Evolutionary conservation across 495 filamentous ascomycete species (phyloP).

Genomic region (Neurospora sp.): DNA sequence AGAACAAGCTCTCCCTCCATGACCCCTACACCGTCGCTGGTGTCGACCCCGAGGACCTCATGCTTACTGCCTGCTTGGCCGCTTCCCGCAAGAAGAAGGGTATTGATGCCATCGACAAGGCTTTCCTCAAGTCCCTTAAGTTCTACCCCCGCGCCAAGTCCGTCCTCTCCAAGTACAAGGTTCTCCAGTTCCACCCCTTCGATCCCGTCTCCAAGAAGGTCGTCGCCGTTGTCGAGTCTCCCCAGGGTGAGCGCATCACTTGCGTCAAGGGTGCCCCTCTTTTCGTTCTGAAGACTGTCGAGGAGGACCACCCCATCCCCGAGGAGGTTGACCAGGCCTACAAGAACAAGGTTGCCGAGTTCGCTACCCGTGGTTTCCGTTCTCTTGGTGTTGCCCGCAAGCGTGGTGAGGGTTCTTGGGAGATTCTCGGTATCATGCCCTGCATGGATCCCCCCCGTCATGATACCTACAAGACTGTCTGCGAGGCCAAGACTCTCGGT

Average conservation of each 20-base stretch:
- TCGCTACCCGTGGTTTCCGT: constrained; percentile 84
- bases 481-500: constrained; percentile 79
- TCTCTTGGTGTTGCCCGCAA: constrained; percentile 87
- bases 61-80: constrained; percentile 84
- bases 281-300: constrained; percentile 72
- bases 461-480: constrained; percentile 83
- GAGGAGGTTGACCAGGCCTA: constrained; percentile 67
- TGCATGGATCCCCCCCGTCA: constrained; percentile 86
- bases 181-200: constrained; percentile 76
- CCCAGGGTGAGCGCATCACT: constrained; percentile 67
- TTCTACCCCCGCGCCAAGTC: constrained; percentile 70
- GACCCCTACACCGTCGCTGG: constrained; percentile 77
- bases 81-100: constrained; percentile 91
- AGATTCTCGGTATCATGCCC: constrained; percentile 90
- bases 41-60: constrained; percentile 72
- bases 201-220: constrained; percentile 95
- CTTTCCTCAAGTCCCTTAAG: constrained; percentile 75
- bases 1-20: constrained; percentile 79
- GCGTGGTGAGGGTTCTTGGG: constrained; percentile 65
- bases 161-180: constrained; percentile 64
- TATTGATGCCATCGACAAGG: constrained; percentile 91
- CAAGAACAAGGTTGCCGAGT: constrained; percentile 83
- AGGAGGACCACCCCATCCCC: constrained; percentile 67
- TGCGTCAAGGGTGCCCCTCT: constrained; percentile 90
- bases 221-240: constrained; percentile 69